Conservation (phyloP, 768 basidiomycete species). For the Leccinum variicolor region DNA sequence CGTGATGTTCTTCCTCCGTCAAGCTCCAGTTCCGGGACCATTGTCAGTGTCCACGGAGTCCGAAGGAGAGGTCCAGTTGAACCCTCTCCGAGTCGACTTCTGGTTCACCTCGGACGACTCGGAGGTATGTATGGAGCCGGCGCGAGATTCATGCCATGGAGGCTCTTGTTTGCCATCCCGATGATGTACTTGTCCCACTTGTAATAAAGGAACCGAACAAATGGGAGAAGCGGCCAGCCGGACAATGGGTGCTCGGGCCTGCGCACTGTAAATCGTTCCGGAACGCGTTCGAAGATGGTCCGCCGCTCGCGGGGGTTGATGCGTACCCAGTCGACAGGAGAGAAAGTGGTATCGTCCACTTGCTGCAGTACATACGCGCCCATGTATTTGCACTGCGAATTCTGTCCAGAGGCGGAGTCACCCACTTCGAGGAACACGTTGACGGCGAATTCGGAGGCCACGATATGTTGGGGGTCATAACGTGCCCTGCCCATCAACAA, state of each 20-base stretch:
- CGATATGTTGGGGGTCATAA: conserved; percentile 16
- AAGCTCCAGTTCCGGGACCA: too few species aligned
- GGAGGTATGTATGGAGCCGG: not conserved
- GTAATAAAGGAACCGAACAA: conserved; percentile 14
- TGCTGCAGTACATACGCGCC: conserved; percentile 22
- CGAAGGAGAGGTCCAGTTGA: too few species aligned
- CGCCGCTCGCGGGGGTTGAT: conserved; percentile 6
- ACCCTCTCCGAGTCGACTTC: not conserved
- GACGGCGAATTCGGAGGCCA: conserved; percentile 20
- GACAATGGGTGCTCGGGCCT: not conserved
- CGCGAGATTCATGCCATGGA: not conserved
- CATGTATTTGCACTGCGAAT: conserved; percentile 17
- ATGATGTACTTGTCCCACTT: conserved; percentile 20
- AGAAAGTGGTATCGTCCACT: not conserved
- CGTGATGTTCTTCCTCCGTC: too few species aligned
- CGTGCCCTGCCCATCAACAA: not conserved
- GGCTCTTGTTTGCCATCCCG: conserved; percentile 6
- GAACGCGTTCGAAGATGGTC: conserved; percentile 1
- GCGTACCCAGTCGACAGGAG: not conserved
- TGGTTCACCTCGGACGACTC: too few species aligned
- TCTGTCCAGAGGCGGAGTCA: not conserved
- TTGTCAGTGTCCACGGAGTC: too few species aligned
- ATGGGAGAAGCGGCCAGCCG: conserved; percentile 3
- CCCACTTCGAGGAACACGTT: conserved; percentile 22
- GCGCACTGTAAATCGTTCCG: not conserved